Evolutionary conservation across 2,329 filamentous ascomycete genomes (phyloP).

Genomic region (Aspergillus fijiensis): DNA sequence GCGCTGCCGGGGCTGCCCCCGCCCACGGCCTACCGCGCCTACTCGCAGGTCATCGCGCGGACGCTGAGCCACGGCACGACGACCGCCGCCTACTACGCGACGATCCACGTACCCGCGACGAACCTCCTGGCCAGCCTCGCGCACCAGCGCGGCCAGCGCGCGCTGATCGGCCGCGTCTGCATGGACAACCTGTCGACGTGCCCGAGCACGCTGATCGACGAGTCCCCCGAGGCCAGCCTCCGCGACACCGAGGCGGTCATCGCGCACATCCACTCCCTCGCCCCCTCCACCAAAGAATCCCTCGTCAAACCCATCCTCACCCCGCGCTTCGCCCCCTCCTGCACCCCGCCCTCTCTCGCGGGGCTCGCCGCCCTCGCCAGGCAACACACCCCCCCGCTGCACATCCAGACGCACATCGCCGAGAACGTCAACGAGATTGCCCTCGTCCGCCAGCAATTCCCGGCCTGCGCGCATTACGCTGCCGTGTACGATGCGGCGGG

Average conservation of each 20-base stretch:
- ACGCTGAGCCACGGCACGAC: constrained; percentile 91
- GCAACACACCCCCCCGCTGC: constrained; percentile 58
- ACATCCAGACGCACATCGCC: constrained; percentile 82
- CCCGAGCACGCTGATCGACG: constrained; percentile 78
- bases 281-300: constrained; percentile 52
- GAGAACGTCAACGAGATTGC: constrained; percentile 75
- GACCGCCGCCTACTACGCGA: constrained; percentile 92
- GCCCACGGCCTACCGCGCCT: constrained; percentile 53
- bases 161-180: constrained; percentile 89
- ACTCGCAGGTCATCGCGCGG: constrained; percentile 72
- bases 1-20: constrained; percentile 25
- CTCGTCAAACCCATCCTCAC: constrained; percentile 80
- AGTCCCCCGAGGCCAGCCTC: constrained; percentile 59
- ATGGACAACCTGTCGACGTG: constrained; percentile 73
- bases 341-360: constrained; percentile 55
- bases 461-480: constrained; percentile 64
- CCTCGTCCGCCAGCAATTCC: constrained; percentile 70
- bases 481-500: constrained; percentile 73
- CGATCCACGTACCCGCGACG: constrained; percentile 81
- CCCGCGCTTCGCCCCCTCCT: constrained; percentile 60
- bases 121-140: constrained; percentile 87
- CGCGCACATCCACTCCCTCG: constrained; percentile 64
- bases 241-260: constrained; percentile 60
- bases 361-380: constrained; percentile 64
- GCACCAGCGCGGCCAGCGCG: constrained; percentile 75